phyloP scores from a whole-genome alignment of 75 land plant genomes.

The Pinus albicaulis region DNA sequence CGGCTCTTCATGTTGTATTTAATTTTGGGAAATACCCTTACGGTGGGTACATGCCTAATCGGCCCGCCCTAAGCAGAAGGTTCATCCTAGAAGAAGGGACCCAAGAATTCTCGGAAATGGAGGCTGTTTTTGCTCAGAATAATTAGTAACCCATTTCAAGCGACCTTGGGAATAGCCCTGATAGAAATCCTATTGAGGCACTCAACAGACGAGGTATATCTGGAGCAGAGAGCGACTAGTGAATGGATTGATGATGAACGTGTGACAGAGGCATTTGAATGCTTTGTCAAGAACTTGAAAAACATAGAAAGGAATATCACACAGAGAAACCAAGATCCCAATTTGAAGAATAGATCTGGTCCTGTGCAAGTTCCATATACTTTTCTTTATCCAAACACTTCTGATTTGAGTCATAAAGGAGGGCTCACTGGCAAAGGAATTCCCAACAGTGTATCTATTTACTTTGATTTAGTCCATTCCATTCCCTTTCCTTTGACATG shows the following conservation, averaged over 20 bases:
- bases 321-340: not conserved
- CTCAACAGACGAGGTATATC: conserved; percentile 75
- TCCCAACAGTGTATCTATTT: conserved; percentile 3
- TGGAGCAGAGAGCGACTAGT: conserved; percentile 39
- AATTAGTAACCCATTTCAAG: not conserved
- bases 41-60: conserved; percentile 63
- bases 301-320: not conserved
- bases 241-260: conserved; percentile 15
- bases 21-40: conserved; percentile 74
- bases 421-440: not conserved
- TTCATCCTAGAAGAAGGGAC: conserved; percentile 58
- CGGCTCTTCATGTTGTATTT: conserved; percentile 36
- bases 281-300: not conserved
- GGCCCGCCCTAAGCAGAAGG: conserved; percentile 53
- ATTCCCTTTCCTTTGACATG: conserved; percentile 1
- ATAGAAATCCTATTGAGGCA: conserved; percentile 74
- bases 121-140: not conserved
- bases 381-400: not conserved
- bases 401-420: not conserved
- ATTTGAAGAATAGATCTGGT: not conserved
- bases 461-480: not conserved
- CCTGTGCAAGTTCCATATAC: not conserved
- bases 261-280: not conserved
- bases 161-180: conserved; percentile 3
- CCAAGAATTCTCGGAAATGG: conserved; percentile 17